phyloP scores from a whole-genome alignment of 495 filamentous ascomycete species.

The Zalerion maritima region DNA sequence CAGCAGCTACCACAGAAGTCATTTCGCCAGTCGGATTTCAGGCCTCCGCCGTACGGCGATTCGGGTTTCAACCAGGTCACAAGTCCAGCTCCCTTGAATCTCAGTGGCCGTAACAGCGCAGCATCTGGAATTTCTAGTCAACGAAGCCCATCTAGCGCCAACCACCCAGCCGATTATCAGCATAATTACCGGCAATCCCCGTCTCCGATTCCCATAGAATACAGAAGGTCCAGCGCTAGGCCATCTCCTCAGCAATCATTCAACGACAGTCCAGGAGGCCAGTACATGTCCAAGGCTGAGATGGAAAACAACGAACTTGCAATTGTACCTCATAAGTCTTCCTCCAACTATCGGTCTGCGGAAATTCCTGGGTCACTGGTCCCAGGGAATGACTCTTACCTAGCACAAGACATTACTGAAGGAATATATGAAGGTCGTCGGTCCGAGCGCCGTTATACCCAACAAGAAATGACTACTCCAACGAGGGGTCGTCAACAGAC shows the following conservation, averaged over 20 bases:
- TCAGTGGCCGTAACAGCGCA: constrained; percentile 23
- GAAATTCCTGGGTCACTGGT: constrained; percentile 57
- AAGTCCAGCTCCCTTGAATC: constrained; percentile 34
- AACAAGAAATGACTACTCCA: constrained; percentile 20
- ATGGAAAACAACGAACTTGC: constrained; percentile 18
- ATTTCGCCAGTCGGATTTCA: constrained; percentile 15
- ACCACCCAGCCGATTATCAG: constrained; percentile 1
- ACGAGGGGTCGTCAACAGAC: constrained; percentile 25
- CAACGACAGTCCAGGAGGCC: constrained; percentile 10
- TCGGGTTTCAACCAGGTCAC: constrained; percentile 20
- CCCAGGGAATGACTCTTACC: constrained; percentile 48
- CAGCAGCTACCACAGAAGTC: constrained; percentile 25
- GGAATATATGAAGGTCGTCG: constrained; percentile 32
- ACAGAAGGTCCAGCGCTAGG: no score
- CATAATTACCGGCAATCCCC: no score
- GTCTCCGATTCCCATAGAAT: no score
- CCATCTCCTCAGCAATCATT: constrained; percentile 7
- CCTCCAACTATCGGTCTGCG: constrained; percentile 25
- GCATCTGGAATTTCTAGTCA: constrained; percentile 15
- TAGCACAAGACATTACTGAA: constrained; percentile 43
- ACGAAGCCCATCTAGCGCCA: constrained; percentile 1
- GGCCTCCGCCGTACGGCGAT: constrained; percentile 9
- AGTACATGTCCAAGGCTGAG: constrained; percentile 16
- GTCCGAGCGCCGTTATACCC: constrained; percentile 25
- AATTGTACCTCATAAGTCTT: constrained; percentile 9